These are phyloP conservation scores for Fusarium bactridioides DNA, from an alignment of 2,329 filamentous ascomycete genomes.

Conservation along the genomic window DNA sequence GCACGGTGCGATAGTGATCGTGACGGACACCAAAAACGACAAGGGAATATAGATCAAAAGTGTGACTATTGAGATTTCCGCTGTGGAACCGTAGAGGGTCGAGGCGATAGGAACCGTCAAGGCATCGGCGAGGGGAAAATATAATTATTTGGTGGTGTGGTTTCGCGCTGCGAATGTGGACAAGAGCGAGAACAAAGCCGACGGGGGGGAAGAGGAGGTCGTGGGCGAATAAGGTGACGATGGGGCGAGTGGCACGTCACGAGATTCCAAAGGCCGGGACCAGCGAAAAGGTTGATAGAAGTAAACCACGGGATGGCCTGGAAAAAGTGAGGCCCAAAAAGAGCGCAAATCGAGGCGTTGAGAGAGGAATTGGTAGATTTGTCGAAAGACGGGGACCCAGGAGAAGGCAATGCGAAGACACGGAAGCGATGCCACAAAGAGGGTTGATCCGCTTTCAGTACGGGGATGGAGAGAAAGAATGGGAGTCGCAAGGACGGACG, in stretches of 20 bases:
- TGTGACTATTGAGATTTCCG: background rate
- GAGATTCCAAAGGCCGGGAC: constrained; percentile 32
- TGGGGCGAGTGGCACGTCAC: constrained; percentile 42
- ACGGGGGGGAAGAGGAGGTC: constrained; percentile 27
- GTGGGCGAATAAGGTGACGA: constrained; percentile 40
- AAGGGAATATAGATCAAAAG: constrained; percentile 14
- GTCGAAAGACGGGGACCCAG: constrained; percentile 26
- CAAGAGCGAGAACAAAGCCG: constrained; percentile 28
- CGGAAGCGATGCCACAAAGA: constrained; percentile 37
- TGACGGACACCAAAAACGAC: constrained; percentile 16
- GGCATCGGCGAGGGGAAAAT: constrained; percentile 39
- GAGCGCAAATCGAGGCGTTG: constrained; percentile 33
- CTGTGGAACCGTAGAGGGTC: constrained; percentile 29
- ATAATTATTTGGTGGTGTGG: constrained; percentile 35
- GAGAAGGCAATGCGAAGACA: constrained; percentile 41
- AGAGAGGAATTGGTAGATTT: constrained; percentile 31
- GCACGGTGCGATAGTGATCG: constrained; percentile 36
- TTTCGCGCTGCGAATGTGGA: constrained; percentile 42
- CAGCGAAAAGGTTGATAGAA: constrained; percentile 26
- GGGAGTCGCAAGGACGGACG: constrained; percentile 30
- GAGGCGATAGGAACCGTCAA: constrained; percentile 32
- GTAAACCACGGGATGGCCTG: constrained; percentile 24
- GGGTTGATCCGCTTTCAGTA: constrained; percentile 36
- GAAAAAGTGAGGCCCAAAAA: constrained; percentile 29
- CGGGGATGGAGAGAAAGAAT: constrained; percentile 18